Conservation (phyloP, 179 eudicot species). For the Amaranthus tricolor region DNA sequence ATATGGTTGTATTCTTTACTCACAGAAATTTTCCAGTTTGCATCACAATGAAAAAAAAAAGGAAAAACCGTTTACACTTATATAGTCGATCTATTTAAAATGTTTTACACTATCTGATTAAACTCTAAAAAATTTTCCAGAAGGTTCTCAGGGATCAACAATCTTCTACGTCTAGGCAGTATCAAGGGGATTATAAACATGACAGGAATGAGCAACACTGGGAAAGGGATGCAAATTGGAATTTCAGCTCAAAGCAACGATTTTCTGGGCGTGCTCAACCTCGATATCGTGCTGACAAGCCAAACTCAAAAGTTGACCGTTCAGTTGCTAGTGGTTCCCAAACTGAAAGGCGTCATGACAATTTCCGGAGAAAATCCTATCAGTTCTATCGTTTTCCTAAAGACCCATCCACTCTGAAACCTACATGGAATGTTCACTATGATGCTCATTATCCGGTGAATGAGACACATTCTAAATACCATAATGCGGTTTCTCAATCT, state of each 20-base stretch:
- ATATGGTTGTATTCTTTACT: background rate
- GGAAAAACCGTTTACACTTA: too few relatives aligned
- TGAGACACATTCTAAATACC: slow-evolving; percentile 24
- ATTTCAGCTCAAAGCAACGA: slow-evolving; percentile 37
- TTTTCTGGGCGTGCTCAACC: slow-evolving; percentile 34
- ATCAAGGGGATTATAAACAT: slow-evolving; percentile 34
- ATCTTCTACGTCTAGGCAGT: slow-evolving; percentile 34
- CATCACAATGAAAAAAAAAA: background rate
- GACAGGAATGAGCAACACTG: slow-evolving; percentile 40
- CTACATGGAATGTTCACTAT: slow-evolving; percentile 24
- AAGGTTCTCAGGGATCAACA: slow-evolving; percentile 39
- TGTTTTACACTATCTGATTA: slow-evolving; percentile 10
- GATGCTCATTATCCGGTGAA: slow-evolving; percentile 32
- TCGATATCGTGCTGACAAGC: slow-evolving; percentile 42
- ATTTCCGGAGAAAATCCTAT: slow-evolving; percentile 23
- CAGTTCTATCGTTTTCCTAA: slow-evolving; percentile 25
- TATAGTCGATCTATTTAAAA: too few relatives aligned
- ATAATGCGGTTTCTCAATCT: slow-evolving; percentile 33
- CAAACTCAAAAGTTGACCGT: slow-evolving; percentile 37
- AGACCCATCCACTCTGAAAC: slow-evolving; percentile 22
- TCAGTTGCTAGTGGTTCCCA: slow-evolving; percentile 28
- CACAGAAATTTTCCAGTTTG: background rate
- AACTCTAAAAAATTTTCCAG: slow-evolving; percentile 23
- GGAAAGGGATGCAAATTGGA: slow-evolving; percentile 47
- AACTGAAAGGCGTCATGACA: slow-evolving; percentile 35